These are phyloP conservation scores for Ochetophila trinervis DNA, from an alignment of 306 rosid genomes.

Conservation along the genomic window DNA sequence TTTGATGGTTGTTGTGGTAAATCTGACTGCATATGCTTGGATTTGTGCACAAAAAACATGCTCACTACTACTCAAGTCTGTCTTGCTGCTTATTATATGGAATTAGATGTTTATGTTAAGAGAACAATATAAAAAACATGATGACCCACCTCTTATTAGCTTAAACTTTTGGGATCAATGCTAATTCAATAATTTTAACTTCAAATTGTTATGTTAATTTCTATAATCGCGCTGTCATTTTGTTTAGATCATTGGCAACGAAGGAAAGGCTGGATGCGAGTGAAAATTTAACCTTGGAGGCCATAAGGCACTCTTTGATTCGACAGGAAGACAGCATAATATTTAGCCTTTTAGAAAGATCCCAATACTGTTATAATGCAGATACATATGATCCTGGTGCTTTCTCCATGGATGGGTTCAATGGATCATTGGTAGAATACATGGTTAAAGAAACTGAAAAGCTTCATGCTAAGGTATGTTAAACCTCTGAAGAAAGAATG, in stretches of 20 bases:
- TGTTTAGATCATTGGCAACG: constrained; percentile 50
- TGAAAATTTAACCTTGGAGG: constrained; percentile 72
- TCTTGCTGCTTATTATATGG: constrained; percentile 11
- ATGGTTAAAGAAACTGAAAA: constrained; percentile 83
- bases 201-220: constrained; percentile 20
- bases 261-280: constrained; percentile 71
- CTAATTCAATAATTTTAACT: too few species aligned
- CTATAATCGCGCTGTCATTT: constrained; percentile 10
- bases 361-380: constrained; percentile 64
- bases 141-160: too few species aligned
- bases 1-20: neutral
- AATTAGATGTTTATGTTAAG: too few species aligned
- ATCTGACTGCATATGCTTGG: neutral
- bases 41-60: neutral
- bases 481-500: constrained; percentile 14
- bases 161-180: too few species aligned
- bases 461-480: constrained; percentile 76
- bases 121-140: too few species aligned
- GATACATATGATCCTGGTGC: constrained; percentile 67
- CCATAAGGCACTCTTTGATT: constrained; percentile 63
- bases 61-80: neutral
- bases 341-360: constrained; percentile 74
- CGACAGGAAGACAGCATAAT: constrained; percentile 95
- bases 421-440: constrained; percentile 74
- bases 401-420: constrained; percentile 67